phyloP scores from a whole-genome alignment of 106 monocot genomes.

The Alisma plantagoaquatica region DNA sequence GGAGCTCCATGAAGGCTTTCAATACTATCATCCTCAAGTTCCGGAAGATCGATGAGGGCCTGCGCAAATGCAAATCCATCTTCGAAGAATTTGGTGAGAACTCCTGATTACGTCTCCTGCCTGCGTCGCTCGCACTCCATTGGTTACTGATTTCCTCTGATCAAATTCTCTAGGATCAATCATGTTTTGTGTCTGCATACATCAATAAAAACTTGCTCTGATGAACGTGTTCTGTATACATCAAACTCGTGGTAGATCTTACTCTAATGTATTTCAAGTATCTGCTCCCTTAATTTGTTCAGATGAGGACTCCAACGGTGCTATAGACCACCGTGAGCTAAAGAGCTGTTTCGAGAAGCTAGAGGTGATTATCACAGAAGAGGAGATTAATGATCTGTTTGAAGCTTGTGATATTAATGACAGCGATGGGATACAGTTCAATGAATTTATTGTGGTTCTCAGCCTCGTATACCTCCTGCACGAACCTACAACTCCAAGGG shows the following conservation, averaged over 20 bases:
- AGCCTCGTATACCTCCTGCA: conserved; percentile 89
- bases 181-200: not conserved
- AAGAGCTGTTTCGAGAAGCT: conserved; percentile 66
- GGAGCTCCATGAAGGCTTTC: conserved; percentile 69
- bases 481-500: conserved; percentile 27
- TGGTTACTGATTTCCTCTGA: not conserved
- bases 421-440: conserved; percentile 79
- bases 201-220: not conserved
- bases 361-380: conserved; percentile 60
- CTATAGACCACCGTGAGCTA: conserved; percentile 74
- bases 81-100: conserved; percentile 82
- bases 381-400: conserved; percentile 75
- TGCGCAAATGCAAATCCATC: conserved; percentile 77
- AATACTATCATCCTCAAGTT: conserved; percentile 81
- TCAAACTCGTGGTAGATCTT: too few species aligned
- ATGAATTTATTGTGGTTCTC: conserved; percentile 93
- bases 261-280: not conserved
- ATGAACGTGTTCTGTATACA: not conserved
- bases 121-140: not conserved
- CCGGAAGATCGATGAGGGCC: conserved; percentile 76
- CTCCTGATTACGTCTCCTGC: not conserved
- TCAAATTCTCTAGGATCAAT: not conserved
- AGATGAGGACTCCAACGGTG: conserved; percentile 92
- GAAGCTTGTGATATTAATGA: conserved; percentile 74
- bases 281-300: not conserved